phyloP scores from a whole-genome alignment of 116 monocot genomes.

The Trichopus zeylanicus region DNA sequence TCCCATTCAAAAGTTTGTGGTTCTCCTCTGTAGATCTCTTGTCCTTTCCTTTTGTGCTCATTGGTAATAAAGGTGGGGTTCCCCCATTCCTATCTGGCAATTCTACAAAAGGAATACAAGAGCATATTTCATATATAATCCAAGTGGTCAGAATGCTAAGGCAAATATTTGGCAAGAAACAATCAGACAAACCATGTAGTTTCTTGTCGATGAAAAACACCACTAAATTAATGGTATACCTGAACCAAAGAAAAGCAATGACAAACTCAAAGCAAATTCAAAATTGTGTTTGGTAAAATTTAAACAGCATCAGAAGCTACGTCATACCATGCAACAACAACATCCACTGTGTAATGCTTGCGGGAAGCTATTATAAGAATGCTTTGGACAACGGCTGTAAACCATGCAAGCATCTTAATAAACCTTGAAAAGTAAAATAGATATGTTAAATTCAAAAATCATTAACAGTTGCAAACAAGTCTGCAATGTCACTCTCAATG shows the following conservation, averaged over 20 bases:
- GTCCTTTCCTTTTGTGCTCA: conserved; percentile 58
- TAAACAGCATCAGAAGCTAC: neutral
- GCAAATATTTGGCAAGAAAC: neutral
- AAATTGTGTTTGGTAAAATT: neutral
- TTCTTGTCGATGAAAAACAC: conserved; percentile 75
- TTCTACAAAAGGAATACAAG: conserved; percentile 33
- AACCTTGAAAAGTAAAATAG: conserved; percentile 27
- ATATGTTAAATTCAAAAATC: neutral
- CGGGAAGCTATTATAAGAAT: conserved; percentile 84
- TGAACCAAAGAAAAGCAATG: conserved; percentile 12
- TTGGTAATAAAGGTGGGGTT: conserved; percentile 27
- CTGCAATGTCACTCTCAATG: no score
- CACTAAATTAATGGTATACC: conserved; percentile 90
- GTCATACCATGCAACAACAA: conserved; percentile 79
- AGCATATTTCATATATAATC: no score
- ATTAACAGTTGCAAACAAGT: no score
- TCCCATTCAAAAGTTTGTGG: conserved; percentile 52
- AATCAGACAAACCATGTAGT: conserved; percentile 40
- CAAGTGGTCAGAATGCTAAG: neutral
- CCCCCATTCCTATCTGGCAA: conserved; percentile 61
- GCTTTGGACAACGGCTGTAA: conserved; percentile 61
- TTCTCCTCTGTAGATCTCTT: conserved; percentile 48
- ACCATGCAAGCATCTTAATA: conserved; percentile 61
- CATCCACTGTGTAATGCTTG: conserved; percentile 91
- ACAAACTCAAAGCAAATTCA: neutral